Evolutionary conservation across 805 yeast genomes (phyloP).

Genomic region (Pichia eremophila): DNA sequence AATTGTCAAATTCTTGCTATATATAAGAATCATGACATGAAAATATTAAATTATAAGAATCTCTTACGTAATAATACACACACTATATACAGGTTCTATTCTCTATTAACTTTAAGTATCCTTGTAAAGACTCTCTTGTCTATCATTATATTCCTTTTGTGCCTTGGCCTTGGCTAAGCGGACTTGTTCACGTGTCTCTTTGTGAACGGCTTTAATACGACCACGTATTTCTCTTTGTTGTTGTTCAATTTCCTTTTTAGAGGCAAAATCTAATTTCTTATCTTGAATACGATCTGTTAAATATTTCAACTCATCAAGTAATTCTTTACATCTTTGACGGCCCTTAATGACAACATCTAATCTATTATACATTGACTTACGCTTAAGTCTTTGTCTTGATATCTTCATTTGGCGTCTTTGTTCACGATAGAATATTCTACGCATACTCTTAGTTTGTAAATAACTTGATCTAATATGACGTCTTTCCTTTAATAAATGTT

Average conservation of each 20-base stretch:
- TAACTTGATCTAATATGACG: constrained; percentile 7
- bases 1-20: too few species aligned
- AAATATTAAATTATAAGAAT: too few species aligned
- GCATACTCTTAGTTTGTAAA: constrained; percentile 1
- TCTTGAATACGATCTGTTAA: neutral
- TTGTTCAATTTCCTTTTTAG: neutral
- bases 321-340: neutral
- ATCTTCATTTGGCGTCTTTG: neutral
- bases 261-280: neutral
- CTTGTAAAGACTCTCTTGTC: neutral
- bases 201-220: neutral
- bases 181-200: neutral
- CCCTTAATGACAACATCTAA: neutral
- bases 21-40: too few species aligned
- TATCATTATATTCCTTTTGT: neutral
- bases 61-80: too few species aligned
- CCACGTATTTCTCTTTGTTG: neutral
- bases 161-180: neutral
- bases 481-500: constrained; percentile 2
- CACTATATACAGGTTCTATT: too few species aligned
- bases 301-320: neutral
- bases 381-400: neutral
- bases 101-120: neutral
- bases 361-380: neutral
- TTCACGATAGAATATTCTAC: constrained; percentile 4